Evolutionary conservation across 2,329 filamentous ascomycete genomes (phyloP), one percentile per base, ranked within the genome.

Genomic region (Botrytis byssoidea): DNA sequence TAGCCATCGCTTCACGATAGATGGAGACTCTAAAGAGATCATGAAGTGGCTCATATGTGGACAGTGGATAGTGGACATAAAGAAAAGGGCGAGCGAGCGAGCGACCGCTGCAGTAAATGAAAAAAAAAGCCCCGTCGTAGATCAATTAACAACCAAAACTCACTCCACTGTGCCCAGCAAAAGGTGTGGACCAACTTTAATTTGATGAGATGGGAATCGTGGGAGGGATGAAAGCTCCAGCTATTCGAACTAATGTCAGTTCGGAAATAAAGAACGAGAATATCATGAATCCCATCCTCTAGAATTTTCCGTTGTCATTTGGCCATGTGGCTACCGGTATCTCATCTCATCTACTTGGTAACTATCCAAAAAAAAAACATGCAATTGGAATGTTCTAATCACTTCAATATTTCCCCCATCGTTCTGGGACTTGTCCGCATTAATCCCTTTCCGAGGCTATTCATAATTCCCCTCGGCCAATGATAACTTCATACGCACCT

Each of bases 201-300:
- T 64, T 71, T 71, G 69, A 65, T 70, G 68, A 55, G 37, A 59
- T 71, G 32, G 12, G 25, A 51, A 51, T 51, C 48, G 25, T n/a
- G 48, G 35, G 22, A 48, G 55, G 40, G 10, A 51, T 44, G n/a
- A 57, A 42, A 22, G 18, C 44, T 29, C 42, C 35, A 42, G 48
- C 48, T 48, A 68, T 48, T 10, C 18, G 2, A 10, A 18, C 29
- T 67, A 67, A 55, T 20, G 51, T 68, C 25, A 55, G 42, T 55
- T 3, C 25, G 70, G 70, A 67, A 72, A 46, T 35, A 72, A 61
- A 59, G 66, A 72, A 68, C 71, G 63, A 72, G 55, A 57, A 59
- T 44, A 35, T 44, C 16, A 22, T 68, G 14, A 37, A 57, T 46
- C 32, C 44, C 65, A 55, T 67, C 46, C 65, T 67, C 25, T 37